phyloP scores from a whole-genome alignment of 768 basidiomycete species.

The button mushroom (Agaricus bisporus) region DNA sequence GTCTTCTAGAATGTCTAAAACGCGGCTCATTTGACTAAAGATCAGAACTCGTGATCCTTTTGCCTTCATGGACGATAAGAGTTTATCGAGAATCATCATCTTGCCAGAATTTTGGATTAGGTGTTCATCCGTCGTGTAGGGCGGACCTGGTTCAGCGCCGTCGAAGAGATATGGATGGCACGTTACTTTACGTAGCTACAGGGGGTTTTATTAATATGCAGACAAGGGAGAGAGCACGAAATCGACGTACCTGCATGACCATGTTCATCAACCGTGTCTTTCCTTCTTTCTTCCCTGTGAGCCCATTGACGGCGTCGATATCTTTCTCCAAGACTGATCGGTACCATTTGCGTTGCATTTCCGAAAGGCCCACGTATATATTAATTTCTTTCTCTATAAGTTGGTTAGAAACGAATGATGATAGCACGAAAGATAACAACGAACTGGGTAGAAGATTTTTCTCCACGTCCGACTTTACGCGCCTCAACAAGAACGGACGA shows the following conservation, averaged over 20 bases:
- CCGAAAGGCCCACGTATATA: constrained; percentile 93
- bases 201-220: background rate
- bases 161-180: constrained; percentile 92
- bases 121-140: constrained; percentile 97
- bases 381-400: constrained; percentile 92
- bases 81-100: constrained; percentile 96
- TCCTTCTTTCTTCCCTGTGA: constrained; percentile 97
- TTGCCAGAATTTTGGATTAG: constrained; percentile 92
- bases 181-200: constrained; percentile 76
- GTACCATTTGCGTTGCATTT: constrained; percentile 99
- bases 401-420: background rate
- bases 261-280: constrained; percentile 98
- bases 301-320: constrained; percentile 97
- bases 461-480: constrained; percentile 96
- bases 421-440: background rate
- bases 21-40: constrained; percentile 99
- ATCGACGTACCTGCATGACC: constrained; percentile 81
- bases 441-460: constrained; percentile 89
- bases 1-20: constrained; percentile 95
- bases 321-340: constrained; percentile 94
- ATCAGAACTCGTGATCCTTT: constrained; percentile 96
- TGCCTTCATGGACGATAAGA: constrained; percentile 78
- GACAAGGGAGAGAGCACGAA: background rate
- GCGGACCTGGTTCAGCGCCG: constrained; percentile 97
- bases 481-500: constrained; percentile 86